phyloP scores from a whole-genome alignment of 208 protist genomes.

The Polymyxa betae region DNA sequence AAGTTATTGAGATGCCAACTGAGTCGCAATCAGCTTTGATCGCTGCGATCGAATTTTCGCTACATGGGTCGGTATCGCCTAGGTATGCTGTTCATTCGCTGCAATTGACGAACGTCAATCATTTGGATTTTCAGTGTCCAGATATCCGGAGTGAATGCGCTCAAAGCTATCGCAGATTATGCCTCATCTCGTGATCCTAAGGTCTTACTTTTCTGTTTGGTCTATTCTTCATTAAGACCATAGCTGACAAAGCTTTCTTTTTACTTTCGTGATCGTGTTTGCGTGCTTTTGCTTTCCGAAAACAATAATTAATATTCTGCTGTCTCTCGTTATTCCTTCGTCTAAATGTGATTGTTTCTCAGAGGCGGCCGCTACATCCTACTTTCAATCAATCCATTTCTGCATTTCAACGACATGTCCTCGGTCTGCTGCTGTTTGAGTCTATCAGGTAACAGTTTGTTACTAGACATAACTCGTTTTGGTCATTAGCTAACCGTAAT shows the following conservation, averaged over 20 bases:
- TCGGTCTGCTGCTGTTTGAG: not conserved
- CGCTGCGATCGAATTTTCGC: not conserved
- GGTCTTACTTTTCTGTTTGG: too few species aligned
- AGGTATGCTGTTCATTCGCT: not conserved
- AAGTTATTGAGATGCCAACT: not conserved
- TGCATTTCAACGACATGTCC: not conserved
- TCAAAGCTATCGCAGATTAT: not conserved
- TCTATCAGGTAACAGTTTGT: not conserved
- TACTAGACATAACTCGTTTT: not conserved
- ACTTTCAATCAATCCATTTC: not conserved
- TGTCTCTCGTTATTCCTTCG: too few species aligned
- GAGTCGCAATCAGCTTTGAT: not conserved
- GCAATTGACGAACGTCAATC: not conserved
- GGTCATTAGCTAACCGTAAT: not conserved
- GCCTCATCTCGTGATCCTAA: too few species aligned
- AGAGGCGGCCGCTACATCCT: not conserved
- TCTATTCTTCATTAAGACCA: too few species aligned
- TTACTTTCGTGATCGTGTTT: too few species aligned
- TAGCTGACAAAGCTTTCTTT: too few species aligned
- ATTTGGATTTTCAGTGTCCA: not conserved
- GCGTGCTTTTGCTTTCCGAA: too few species aligned
- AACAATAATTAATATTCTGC: too few species aligned
- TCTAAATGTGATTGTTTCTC: too few species aligned
- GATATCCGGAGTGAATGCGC: not conserved
- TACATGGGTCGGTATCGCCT: not conserved